Evolutionary conservation across 495 filamentous ascomycete genomes (phyloP).

Genomic region (Thozetella sp.): DNA sequence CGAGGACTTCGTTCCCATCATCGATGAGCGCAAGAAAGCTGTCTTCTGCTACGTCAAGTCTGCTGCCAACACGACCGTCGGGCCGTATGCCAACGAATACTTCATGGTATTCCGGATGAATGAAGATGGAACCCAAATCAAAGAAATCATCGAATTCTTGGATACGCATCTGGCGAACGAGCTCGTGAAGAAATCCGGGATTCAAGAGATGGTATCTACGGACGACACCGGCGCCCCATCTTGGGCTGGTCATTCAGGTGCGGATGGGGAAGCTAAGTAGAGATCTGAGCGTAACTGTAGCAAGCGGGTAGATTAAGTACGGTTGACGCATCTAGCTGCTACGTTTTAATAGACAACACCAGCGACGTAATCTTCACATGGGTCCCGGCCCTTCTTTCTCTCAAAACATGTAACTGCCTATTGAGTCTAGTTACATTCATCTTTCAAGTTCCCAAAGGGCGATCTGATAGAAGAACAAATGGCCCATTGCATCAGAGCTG

Average conservation of each 20-base stretch:
- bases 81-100: not conserved
- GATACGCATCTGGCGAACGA: not conserved
- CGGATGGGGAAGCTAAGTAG: not conserved
- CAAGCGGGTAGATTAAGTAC: no score
- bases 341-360: no score
- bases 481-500: no score
- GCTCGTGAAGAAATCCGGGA: not conserved
- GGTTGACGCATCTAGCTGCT: no score
- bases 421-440: no score
- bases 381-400: no score
- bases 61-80: not conserved
- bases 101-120: not conserved
- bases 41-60: not conserved
- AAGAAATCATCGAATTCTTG: conserved; percentile 1
- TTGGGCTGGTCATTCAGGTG: not conserved
- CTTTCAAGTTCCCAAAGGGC: no score
- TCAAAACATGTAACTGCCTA: no score
- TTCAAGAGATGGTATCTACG: not conserved
- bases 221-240: not conserved
- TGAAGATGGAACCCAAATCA: not conserved
- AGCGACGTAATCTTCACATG: no score
- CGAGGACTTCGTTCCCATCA: not conserved
- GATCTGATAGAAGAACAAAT: no score
- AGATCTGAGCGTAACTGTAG: not conserved
- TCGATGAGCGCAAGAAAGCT: not conserved